Evolutionary conservation across 164 flowering plant species (phyloP), one percentile per base, ranked within the genome.

Genomic region (Umbellularia californica): DNA sequence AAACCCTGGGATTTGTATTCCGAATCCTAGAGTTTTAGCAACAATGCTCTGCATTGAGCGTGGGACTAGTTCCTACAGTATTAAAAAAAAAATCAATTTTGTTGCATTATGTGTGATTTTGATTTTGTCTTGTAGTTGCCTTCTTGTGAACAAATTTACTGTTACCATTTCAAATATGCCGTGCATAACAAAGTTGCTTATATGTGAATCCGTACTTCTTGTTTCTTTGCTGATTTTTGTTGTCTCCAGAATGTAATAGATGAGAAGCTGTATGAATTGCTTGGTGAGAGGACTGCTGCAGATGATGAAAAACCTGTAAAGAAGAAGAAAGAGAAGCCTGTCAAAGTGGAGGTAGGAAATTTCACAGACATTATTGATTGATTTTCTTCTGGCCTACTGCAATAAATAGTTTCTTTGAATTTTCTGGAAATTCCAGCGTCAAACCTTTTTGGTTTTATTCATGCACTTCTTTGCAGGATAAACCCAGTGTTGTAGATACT

Each of bases 231-330:
- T 68, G 2, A 22, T 79, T 60, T 65, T 52, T 5, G 55, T 24
- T 66, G 75, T 27, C 67, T 68, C 17, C 86, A 95, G 99, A 77
- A 91, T 84, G 77, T 84, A 19, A 82, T 94, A 66, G 94, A 92
- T 82, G 82, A 80, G 70, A 96, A 89, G 75, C 70, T 96, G 65
- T 80, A 71, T 77, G 91, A 77, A 72, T 78, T 96, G 65, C 90
- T 94, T 75, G 99, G 98, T 75, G 99, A 94, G 80, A 88, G 88
- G 81, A 92, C 97, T 78, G 97, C 92, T 50, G 94, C 95, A 62
- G 99, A 94, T 85, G 77, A 89, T 81, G 97, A 92, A 82, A 93
- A 92, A 78, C 85, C 88, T 72, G 13, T 83, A 19, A 95, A 80
- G 81, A 90, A 91, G 89, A 92, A 92, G 82, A 95, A 95, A 74